Conservation (phyloP, 331 rosid species). For the Ulmus americana region DNA sequence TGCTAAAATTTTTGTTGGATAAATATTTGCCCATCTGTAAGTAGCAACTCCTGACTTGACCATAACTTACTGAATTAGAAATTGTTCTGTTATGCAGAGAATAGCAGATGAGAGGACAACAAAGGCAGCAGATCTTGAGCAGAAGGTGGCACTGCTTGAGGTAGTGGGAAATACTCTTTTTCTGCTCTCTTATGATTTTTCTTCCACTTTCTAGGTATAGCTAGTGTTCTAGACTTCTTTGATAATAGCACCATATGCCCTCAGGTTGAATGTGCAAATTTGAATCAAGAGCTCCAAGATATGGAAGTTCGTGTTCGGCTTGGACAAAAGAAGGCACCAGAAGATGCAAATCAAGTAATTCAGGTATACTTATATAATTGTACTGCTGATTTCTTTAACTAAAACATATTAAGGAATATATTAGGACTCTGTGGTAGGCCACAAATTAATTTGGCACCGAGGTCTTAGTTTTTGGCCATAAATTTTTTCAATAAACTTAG, state of each 20-base stretch:
- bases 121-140: slow-evolving; percentile 92
- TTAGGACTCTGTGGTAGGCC: slow-evolving; percentile 4
- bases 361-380: slow-evolving; percentile 45
- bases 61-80: slow-evolving; percentile 19
- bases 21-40: too few species aligned
- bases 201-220: slow-evolving; percentile 8
- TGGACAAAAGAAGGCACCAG: slow-evolving; percentile 82
- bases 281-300: slow-evolving; percentile 97
- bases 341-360: slow-evolving; percentile 84
- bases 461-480: not conserved
- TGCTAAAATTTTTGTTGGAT: too few species aligned
- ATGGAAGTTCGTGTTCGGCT: slow-evolving; percentile 79
- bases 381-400: not conserved
- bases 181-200: slow-evolving; percentile 3
- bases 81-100: slow-evolving; percentile 47
- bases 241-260: slow-evolving; percentile 20
- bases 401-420: not conserved
- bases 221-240: slow-evolving; percentile 11
- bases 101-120: slow-evolving; percentile 86
- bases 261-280: slow-evolving; percentile 90
- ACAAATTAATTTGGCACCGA: not conserved
- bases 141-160: slow-evolving; percentile 94
- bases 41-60: slow-evolving; percentile 5
- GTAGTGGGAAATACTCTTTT: slow-evolving; percentile 35
- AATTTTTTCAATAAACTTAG: not conserved